Base-by-base conservation (phyloP, 1,139 yeast species). In the Geotrichum restrictum region DNA sequence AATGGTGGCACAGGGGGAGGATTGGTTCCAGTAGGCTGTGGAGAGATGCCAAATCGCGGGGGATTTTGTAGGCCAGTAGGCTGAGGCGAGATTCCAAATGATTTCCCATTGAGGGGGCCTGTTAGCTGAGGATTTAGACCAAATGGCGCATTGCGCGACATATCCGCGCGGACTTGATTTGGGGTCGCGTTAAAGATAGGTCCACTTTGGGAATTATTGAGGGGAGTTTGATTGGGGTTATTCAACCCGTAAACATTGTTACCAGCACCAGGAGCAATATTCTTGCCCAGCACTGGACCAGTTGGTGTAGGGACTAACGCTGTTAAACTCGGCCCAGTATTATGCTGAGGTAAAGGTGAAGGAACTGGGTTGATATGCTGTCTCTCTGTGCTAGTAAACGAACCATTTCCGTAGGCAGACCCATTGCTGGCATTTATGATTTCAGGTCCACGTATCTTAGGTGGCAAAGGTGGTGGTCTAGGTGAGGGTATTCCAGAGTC, bases 61-160 rank as follows among this genome's bases (percentile, higher is more conserved):
- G 36, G 32, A 14, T 39, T 39, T 31, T 21, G 21, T 5, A 16
- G 29, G 7, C 45, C 38, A 6, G 41, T 34, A 31, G 39, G 29
- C 11, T 37, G 32, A 21, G 32, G 32, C 4, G 37, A 16, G 18
- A 34, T 21, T 21, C 31, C 24, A 34, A 40, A 42, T 16, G 42
- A n/a, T n/a, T 16, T n/a, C 16, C 19, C 10, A n/a, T 8, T 34
- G 2, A 8, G 3, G 8, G 42, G 31, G 21, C 18, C 34, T 11
- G n/a, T 13, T 8, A 31, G 32, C 18, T 37, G 42, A 18, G 40
- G 33, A 7, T 13, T 16, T 32, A 39, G n/a, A 24, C 45, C 22
- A 48, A 42, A 33, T 50, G 56, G 1, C 55, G 59, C n/a, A 53
- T 47, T 6, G 57, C 58, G 8, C 55, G 50, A 3, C 19, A 34